A percentile compares a stretch with the other conserved stretches of the same genome.
These are phyloP conservation scores for Hamamelis virginiana DNA, from an alignment of 164 flowering plant species.

Conservation along the genomic window DNA sequence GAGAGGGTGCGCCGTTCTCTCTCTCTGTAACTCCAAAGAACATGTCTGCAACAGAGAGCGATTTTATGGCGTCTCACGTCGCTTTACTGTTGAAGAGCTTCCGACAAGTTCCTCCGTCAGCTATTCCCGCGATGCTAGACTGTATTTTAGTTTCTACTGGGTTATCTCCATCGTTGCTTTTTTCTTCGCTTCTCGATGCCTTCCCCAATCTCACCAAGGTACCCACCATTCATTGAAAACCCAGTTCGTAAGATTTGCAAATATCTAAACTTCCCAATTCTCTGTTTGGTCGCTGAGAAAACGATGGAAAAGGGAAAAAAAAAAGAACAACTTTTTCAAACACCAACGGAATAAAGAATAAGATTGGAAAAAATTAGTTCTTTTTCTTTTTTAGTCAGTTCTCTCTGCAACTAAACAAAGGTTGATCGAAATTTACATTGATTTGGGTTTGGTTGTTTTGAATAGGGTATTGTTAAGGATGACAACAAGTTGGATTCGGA, in stretches of 20 bases:
- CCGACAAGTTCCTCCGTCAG: conserved; percentile 52
- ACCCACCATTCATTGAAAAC: background rate
- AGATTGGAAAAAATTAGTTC: background rate
- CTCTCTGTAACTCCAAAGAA: too few species aligned
- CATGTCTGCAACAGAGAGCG: conserved; percentile 10
- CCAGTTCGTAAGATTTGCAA: too few species aligned
- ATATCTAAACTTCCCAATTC: background rate
- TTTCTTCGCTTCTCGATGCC: conserved; percentile 50
- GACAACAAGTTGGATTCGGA: conserved; percentile 30
- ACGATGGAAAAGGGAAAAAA: background rate
- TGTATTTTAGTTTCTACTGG: conserved; percentile 61
- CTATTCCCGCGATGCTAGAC: conserved; percentile 71
- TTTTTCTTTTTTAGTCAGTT: background rate
- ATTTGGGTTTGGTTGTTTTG: conserved; percentile 8
- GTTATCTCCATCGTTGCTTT: conserved; percentile 52
- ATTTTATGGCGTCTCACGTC: conserved; percentile 32
- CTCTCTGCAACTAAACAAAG: background rate
- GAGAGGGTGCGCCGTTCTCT: too few species aligned
- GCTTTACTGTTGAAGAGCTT: conserved; percentile 54
- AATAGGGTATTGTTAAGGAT: conserved; percentile 37
- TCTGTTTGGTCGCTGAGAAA: background rate
- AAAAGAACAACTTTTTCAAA: too few species aligned
- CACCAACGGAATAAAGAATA: background rate
- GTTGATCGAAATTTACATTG: too few species aligned
- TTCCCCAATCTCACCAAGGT: conserved; percentile 46